Percentiles rank a stretch among this genome's conserved stretches.
Evolutionary conservation across 2,329 filamentous ascomycete species (phyloP).

Genomic region (Arthrobotrys sphaeroides): DNA sequence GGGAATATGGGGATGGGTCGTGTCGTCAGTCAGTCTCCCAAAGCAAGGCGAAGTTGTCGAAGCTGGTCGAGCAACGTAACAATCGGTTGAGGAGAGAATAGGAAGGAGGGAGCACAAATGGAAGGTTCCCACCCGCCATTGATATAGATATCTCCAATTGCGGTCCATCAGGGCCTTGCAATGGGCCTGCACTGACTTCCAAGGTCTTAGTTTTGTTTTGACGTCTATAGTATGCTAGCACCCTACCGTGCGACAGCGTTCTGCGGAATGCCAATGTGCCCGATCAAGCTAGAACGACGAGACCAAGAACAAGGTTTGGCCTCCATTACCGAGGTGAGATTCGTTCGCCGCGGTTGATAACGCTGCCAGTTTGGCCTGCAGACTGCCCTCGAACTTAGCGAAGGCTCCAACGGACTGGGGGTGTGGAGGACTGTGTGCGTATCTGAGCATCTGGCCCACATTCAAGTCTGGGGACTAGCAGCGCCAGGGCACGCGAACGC

Average conservation of each 20-base stretch:
- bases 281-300: background rate
- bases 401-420: slow-evolving; percentile 25
- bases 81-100: slow-evolving; percentile 32
- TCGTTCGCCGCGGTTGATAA: slow-evolving; percentile 53
- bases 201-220: slow-evolving; percentile 32
- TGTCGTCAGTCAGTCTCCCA: slow-evolving; percentile 22
- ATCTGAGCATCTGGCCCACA: slow-evolving; percentile 24
- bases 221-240: background rate
- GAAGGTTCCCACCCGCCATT: slow-evolving; percentile 45
- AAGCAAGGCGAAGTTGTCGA: slow-evolving; percentile 1
- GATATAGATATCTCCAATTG: slow-evolving; percentile 52
- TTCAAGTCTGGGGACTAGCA: slow-evolving; percentile 42
- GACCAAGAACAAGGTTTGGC: slow-evolving; percentile 32
- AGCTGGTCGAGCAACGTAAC: slow-evolving; percentile 29
- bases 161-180: no score
- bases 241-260: slow-evolving; percentile 14
- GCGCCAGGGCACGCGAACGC: slow-evolving; percentile 36
- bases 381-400: slow-evolving; percentile 23
- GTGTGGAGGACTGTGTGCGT: slow-evolving; percentile 31
- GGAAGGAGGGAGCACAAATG: slow-evolving; percentile 8
- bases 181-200: background rate
- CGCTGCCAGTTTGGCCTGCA: slow-evolving; percentile 32
- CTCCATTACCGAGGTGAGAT: slow-evolving; percentile 51
- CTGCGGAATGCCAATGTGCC: slow-evolving; percentile 21
- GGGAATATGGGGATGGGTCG: slow-evolving; percentile 24